Conservation (phyloP, 1,139 yeast species). For the Yarrowia galli region DNA sequence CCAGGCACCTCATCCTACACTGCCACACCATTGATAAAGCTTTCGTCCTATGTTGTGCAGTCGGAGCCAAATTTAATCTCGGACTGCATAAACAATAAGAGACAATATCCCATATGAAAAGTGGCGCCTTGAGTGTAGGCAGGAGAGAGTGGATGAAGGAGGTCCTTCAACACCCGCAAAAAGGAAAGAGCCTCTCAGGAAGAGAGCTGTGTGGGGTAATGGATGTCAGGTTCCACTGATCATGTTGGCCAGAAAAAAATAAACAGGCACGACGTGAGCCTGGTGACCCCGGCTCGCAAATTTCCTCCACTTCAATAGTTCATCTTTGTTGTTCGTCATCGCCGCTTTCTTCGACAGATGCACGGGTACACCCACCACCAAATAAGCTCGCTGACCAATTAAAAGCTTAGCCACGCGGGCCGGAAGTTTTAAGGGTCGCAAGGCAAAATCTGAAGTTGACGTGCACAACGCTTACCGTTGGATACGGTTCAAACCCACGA, state of each 20-base stretch:
- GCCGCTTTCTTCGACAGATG: background rate
- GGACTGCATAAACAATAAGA: slow-evolving; percentile 13
- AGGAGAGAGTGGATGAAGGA: background rate
- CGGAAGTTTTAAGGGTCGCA: slow-evolving; percentile 8
- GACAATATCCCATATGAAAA: slow-evolving; percentile 23
- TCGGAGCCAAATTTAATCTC: slow-evolving; percentile 16
- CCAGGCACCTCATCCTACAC: slow-evolving; percentile 25
- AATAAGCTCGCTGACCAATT: slow-evolving; percentile 25
- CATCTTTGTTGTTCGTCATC: background rate
- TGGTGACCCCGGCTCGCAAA: too few species aligned
- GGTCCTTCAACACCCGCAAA: background rate
- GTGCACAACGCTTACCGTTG: slow-evolving; percentile 29
- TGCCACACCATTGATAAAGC: slow-evolving; percentile 32
- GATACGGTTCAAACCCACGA: slow-evolving; percentile 18
- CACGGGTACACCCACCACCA: background rate
- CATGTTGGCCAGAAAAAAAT: too few species aligned
- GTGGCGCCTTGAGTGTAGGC: slow-evolving; percentile 5
- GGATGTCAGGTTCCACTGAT: background rate
- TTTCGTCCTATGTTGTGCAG: background rate
- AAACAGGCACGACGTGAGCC: too few species aligned
- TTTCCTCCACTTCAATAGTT: background rate
- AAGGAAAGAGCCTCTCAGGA: background rate
- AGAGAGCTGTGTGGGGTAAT: background rate
- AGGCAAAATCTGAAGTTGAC: background rate
- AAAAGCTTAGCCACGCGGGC: slow-evolving; percentile 20